Percentiles rank a stretch among this genome's conserved stretches.
phyloP scores from a whole-genome alignment of 2,329 filamentous ascomycete species.

The Coleophoma eucalyptorum region DNA sequence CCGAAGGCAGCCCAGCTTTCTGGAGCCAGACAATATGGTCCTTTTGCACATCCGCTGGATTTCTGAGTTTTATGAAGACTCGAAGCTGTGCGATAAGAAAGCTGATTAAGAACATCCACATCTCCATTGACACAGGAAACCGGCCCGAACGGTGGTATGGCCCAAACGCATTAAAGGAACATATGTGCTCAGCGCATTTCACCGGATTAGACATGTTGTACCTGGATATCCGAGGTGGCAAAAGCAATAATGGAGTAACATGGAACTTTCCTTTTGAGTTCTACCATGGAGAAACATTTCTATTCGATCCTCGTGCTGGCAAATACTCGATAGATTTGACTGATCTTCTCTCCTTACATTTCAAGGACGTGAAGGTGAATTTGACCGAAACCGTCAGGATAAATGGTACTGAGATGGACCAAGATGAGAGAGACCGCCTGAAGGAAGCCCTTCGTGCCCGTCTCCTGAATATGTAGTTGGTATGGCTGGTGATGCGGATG shows the following conservation, averaged over 20 bases:
- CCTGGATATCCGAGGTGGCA: neutral
- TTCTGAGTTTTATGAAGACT: neutral
- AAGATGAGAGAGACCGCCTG: neutral
- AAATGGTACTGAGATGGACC: neutral
- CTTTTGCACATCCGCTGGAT: neutral
- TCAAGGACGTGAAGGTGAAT: neutral
- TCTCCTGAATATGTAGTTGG: neutral
- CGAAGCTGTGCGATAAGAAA: neutral
- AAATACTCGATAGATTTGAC: neutral
- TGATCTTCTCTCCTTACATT: neutral
- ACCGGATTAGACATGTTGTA: neutral
- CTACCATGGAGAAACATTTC: neutral
- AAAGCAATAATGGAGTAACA: neutral
- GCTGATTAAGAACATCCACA: neutral
- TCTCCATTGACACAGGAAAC: neutral
- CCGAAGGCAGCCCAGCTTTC: neutral
- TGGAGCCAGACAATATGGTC: neutral
- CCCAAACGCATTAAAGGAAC: neutral
- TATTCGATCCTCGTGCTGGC: neutral
- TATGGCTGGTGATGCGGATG: too few species aligned
- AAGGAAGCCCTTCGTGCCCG: neutral
- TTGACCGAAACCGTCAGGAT: neutral
- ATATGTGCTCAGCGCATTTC: neutral
- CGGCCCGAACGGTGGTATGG: neutral
- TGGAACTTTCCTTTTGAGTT: neutral